phyloP scores from a whole-genome alignment of 148 eudicot genomes.

The Vaccinium corymbosum region DNA sequence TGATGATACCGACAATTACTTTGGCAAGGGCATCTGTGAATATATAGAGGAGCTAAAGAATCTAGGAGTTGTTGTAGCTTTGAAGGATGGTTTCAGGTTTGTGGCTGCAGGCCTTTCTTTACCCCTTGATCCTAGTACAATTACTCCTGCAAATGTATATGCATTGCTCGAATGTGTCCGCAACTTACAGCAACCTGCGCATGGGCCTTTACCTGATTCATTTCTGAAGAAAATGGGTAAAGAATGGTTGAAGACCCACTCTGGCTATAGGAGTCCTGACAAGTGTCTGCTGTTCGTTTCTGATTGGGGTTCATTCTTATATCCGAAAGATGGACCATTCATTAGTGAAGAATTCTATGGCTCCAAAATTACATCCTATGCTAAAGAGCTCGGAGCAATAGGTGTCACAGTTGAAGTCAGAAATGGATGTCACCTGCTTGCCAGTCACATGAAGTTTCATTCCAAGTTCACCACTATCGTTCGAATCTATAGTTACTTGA shows the following conservation, averaged over 20 bases:
- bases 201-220: conserved; percentile 17
- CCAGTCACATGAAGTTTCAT: conserved; percentile 30
- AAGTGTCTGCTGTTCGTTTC: conserved; percentile 37
- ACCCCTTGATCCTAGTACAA: conserved; percentile 29
- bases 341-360: conserved; percentile 59
- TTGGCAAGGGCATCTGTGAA: conserved; percentile 40
- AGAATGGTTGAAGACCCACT: conserved; percentile 51
- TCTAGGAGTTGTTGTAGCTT: conserved; percentile 42
- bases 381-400: conserved; percentile 37
- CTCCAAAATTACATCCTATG: conserved; percentile 25
- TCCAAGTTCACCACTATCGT: conserved; percentile 30
- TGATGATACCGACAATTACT: conserved; percentile 44
- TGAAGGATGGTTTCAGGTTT: conserved; percentile 33
- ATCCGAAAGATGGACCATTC: conserved; percentile 53
- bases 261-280: conserved; percentile 41
- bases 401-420: conserved; percentile 35
- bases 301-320: conserved; percentile 22
- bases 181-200: background rate
- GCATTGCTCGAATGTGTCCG: conserved; percentile 45
- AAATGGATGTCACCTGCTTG: conserved; percentile 32
- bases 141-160: conserved; percentile 34
- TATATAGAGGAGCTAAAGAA: conserved; percentile 37
- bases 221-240: conserved; percentile 22
- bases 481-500: conserved; percentile 40
- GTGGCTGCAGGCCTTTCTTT: conserved; percentile 36